Percentiles rank a stretch among this genome's conserved stretches.
Conservation (phyloP, 75 land plant species). For the Cupressus sempervirens region DNA sequence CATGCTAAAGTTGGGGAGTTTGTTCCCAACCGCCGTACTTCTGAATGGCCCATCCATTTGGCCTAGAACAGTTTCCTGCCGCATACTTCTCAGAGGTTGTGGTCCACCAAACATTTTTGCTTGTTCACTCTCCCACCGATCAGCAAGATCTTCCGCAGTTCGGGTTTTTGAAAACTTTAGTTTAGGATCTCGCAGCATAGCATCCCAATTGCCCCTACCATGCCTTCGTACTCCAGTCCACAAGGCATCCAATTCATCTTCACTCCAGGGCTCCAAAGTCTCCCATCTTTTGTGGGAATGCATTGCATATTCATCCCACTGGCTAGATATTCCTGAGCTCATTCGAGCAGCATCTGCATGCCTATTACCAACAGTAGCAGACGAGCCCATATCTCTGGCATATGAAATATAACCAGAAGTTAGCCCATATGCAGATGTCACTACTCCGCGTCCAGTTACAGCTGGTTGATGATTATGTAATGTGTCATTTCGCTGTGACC, state of each 20-base stretch:
- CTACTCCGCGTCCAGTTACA: constrained; percentile 4
- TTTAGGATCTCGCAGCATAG: constrained; percentile 77
- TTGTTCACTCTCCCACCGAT: constrained; percentile 82
- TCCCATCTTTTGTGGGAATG: constrained; percentile 11
- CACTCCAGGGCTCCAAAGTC: constrained; percentile 62
- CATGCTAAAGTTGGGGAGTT: constrained; percentile 20
- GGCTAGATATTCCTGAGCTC: background rate
- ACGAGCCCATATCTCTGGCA: constrained; percentile 6
- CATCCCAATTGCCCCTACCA: constrained; percentile 82
- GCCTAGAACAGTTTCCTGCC: constrained; percentile 23
- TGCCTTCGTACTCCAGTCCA: constrained; percentile 96
- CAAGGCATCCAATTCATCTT: constrained; percentile 89
- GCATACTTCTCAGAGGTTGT: constrained; percentile 18
- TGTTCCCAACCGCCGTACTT: constrained; percentile 39
- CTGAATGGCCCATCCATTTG: constrained; percentile 57
- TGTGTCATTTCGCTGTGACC: constrained; percentile 24
- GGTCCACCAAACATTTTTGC: constrained; percentile 55
- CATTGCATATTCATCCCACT: constrained; percentile 7
- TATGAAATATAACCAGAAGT: constrained; percentile 1
- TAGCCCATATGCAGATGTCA: constrained; percentile 10
- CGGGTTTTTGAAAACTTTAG: constrained; percentile 54
- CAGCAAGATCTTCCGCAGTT: constrained; percentile 59
- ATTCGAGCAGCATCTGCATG: background rate
- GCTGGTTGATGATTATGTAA: constrained; percentile 31
- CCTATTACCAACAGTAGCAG: background rate